Percentiles rank a stretch among this genome's conserved stretches.
phyloP scores from a whole-genome alignment of 257 asterid species.

The Solanum gracilifrons region DNA sequence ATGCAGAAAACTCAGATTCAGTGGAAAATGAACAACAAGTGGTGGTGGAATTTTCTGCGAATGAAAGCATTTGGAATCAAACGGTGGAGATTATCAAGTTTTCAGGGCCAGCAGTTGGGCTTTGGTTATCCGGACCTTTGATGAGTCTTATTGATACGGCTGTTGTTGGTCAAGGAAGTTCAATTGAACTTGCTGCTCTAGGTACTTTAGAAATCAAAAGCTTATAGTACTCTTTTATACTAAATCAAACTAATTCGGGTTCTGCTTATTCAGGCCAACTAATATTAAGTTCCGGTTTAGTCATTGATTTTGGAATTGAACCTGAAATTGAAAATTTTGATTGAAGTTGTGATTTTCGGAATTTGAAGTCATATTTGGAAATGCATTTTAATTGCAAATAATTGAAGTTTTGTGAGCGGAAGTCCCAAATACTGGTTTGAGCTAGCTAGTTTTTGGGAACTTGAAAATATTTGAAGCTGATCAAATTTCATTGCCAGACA shows the following conservation, averaged over 20 bases:
- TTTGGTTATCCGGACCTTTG: constrained; percentile 86
- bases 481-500: not conserved
- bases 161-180: constrained; percentile 87
- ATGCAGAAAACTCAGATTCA: constrained; percentile 4
- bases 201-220: constrained; percentile 27
- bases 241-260: not conserved
- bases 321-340: not conserved
- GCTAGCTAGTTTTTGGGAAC: not conserved
- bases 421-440: not conserved
- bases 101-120: constrained; percentile 96
- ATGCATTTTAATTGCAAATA: not conserved
- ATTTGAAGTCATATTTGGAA: not conserved
- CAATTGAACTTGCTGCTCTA: constrained; percentile 88
- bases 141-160: constrained; percentile 96
- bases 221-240: not conserved
- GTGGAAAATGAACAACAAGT: constrained; percentile 14
- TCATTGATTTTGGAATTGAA: not conserved
- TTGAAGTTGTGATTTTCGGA: not conserved
- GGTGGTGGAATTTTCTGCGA: constrained; percentile 28
- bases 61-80: constrained; percentile 61
- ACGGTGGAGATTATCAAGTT: constrained; percentile 72
- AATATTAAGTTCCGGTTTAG: not conserved
- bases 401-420: not conserved
- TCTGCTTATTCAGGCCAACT: not conserved
- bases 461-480: not conserved